Base-by-base conservation (phyloP, 371 early-diverging fungal species). In the Apophysomyces ossiformis region DNA sequence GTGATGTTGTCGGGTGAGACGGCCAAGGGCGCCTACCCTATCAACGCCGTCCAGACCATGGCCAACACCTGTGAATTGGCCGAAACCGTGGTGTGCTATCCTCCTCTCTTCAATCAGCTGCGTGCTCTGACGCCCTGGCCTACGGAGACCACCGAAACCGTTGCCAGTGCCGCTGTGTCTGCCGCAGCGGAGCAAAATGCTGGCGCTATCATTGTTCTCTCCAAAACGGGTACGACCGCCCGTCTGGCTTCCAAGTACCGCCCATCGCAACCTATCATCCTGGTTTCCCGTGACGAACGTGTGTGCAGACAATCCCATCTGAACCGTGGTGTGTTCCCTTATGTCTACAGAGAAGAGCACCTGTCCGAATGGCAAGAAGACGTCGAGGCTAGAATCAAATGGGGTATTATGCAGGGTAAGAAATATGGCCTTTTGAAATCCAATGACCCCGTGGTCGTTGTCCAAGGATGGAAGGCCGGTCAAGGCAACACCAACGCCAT, bases 1-100 rank as follows among this genome's bases (percentile, higher is more conserved):
- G 96, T 98, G 65, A 99, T 99, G 99, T 85, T 98, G 64, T 95
- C 96, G 39, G 95, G 93, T 69, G 99, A 99, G 79, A 98, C 97
- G 1, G 99, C 99, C 69, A 93, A 93, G 74, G 99, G 89, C 43
- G 57, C 70, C 61, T 93, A 95, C 76, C 89, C 92, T 47, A 63
- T 89, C 68, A 87, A 93, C 69, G 87, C 92, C 12, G 93, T 92
- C 64, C 65, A 68, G 54, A 91, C 91, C 70, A 92, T 92, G 93
- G 80, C 87, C 62, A 82, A 83, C 59, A 89, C 88, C 15, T 85
- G 90, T 66, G 69, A 78, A 54, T 72, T 91, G 38, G 92, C 94
- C 44, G 94, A 93, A 69, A 79, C 89, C 1, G 86, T 90, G 47
- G 78, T 90, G 59, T 89, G 88, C 70, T 90, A 93, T 69, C 85